These are phyloP conservation scores for Ogataea chonburiensis DNA, from an alignment of 805 yeast genomes.

Conservation along the genomic window DNA sequence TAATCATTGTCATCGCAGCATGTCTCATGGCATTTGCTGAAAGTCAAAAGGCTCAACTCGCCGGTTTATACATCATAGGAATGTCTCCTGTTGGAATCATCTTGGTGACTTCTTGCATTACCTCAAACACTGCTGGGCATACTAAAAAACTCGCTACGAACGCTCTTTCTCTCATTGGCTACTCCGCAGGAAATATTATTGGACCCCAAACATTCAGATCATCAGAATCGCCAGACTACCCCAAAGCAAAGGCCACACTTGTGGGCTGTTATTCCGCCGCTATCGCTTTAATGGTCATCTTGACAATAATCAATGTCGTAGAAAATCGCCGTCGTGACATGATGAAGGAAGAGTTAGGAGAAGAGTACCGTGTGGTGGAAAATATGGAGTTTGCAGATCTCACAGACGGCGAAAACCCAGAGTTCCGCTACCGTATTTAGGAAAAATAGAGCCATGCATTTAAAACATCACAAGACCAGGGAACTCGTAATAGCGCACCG, in stretches of 20 bases:
- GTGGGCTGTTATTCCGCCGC: conserved; percentile 12
- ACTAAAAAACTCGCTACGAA: conserved; percentile 48
- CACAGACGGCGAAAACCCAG: conserved; percentile 42
- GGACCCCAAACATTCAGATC: conserved; percentile 54
- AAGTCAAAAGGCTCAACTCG: conserved; percentile 21
- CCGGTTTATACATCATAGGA: conserved; percentile 32
- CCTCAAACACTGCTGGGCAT: conserved; percentile 45
- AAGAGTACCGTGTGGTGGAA: conserved; percentile 21
- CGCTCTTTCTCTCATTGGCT: conserved; percentile 37
- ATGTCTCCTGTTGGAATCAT: conserved; percentile 29
- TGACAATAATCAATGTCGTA: conserved; percentile 13
- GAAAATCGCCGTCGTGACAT: conserved; percentile 26
- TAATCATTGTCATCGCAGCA: conserved; percentile 24
- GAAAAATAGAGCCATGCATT: no score
- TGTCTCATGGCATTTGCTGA: conserved; percentile 32
- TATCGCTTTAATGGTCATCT: conserved; percentile 44
- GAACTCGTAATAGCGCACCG: conserved; percentile 29
- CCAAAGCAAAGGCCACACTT: conserved; percentile 43
- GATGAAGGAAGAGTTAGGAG: conserved; percentile 26
- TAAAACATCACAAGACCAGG: conserved; percentile 35
- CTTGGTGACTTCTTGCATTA: conserved; percentile 27
- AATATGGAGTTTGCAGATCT: conserved; percentile 44
- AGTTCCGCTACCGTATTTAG: conserved; percentile 35
- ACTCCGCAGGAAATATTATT: conserved; percentile 46
- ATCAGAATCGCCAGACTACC: conserved; percentile 44